Base-by-base conservation (phyloP, 805 yeast species). In the Pichia scutulata region DNA sequence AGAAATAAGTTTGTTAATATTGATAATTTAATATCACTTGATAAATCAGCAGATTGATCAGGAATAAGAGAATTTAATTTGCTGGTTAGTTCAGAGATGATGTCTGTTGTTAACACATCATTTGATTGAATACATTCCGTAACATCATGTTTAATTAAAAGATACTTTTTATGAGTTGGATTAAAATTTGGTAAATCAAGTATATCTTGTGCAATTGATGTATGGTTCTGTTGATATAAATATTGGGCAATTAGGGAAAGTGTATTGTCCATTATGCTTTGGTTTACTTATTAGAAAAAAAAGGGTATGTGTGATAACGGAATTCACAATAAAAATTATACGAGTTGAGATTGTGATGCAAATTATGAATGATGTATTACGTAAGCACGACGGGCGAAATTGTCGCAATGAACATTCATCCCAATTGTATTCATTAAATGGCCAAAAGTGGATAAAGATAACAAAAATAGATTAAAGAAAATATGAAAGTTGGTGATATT, bases 221-320 rank as follows among this genome's bases (percentile, higher is more conserved):
- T 1, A 10, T 50, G 41, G 2, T 46, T 22, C 2, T 39, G 14
- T 14, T 39, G 47, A 24, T 36, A 50, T 0, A 50, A n/a, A 19
- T 50, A 50, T 13, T 50, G 50, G 16, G 52, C 52, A 30, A 50
- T 50, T 6, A 45, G 14, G 7, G 50, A 43, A 7, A 50, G 36
- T 14, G 44, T 46, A 30, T 50, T 37, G 24, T 44, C 46, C 42
- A 36, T 44, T 7, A 16, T 33, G 41, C 2, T 39, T 24, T 8
- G 4, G 4, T n/a, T 10, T 19, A 14, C 16, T n/a, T 18, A 3
- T 10, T 37, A 14, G 16, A 39, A 44, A 40, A 21, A 22, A 23
- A 22, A 23, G 12, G 10, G 30, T 13, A 28, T 30, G 2, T 14
- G 14, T 14, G 37, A 33, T 33, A 33, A 33, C 19, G 19, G 19